phyloP scores from a whole-genome alignment of 225 moss, liverwort and hornwort genomes.

The Polytrichum commune region DNA sequence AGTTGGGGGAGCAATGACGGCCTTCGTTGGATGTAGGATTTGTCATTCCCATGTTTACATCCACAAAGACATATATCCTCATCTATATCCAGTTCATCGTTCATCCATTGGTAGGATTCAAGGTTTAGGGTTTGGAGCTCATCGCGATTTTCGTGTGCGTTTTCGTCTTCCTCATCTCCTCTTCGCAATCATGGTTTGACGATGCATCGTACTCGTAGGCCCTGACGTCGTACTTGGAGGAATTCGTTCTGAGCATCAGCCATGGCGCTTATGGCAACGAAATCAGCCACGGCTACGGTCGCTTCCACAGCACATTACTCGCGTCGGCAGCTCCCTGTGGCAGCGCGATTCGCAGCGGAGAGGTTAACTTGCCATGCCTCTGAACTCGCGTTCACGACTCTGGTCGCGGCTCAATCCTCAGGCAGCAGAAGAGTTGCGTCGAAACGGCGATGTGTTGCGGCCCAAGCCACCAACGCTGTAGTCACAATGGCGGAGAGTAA shows the following conservation, averaged over 20 bases:
- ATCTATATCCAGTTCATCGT: too few species aligned
- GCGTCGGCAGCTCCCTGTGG: slow-evolving; percentile 10
- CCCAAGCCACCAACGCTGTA: slow-evolving; percentile 12
- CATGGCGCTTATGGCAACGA: slow-evolving; percentile 34
- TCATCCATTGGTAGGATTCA: too few species aligned
- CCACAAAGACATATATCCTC: too few species aligned
- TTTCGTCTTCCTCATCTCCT: too few species aligned
- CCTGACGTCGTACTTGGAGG: too few species aligned
- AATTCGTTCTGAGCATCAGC: slow-evolving; percentile 1
- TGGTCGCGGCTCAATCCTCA: slow-evolving; percentile 8
- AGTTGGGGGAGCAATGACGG: too few species aligned
- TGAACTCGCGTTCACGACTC: neutral
- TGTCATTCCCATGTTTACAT: too few species aligned
- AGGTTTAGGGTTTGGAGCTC: too few species aligned
- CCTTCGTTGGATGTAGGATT: too few species aligned
- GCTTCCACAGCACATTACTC: slow-evolving; percentile 11
- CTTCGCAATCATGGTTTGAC: too few species aligned
- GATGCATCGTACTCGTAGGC: too few species aligned
- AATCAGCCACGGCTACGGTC: slow-evolving; percentile 7
- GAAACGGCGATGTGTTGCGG: slow-evolving; percentile 10
- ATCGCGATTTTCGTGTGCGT: too few species aligned
- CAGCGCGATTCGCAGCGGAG: slow-evolving; percentile 12
- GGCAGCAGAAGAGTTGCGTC: slow-evolving; percentile 2
- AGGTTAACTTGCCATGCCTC: slow-evolving; percentile 7
- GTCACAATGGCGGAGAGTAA: slow-evolving; percentile 11